These are phyloP conservation scores for Thelonectria blattea DNA, from an alignment of 2,329 filamentous ascomycete species.

Conservation along the genomic window DNA sequence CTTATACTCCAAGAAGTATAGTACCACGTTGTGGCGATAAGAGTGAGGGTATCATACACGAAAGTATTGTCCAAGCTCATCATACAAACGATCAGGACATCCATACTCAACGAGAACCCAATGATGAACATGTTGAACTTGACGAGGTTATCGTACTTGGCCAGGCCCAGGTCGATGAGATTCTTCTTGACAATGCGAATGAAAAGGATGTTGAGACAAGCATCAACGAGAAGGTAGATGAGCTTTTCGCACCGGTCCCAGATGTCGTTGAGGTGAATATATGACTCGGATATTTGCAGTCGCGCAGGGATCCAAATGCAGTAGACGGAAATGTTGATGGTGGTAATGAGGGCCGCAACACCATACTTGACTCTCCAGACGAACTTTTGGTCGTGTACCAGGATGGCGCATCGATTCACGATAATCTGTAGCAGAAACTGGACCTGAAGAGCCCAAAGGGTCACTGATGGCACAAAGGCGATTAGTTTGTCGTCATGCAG, in stretches of 20 bases:
- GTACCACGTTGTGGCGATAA: background rate
- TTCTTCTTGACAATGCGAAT: constrained; percentile 48
- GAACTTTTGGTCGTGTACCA: constrained; percentile 12
- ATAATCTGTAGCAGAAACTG: constrained; percentile 25
- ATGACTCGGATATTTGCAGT: constrained; percentile 45
- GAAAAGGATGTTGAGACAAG: constrained; percentile 52
- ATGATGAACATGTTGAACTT: constrained; percentile 40
- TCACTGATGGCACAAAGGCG: background rate
- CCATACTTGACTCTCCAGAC: constrained; percentile 16
- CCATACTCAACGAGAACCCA: constrained; percentile 37
- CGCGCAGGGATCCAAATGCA: constrained; percentile 56
- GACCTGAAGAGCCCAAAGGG: constrained; percentile 19
- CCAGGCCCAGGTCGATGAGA: constrained; percentile 52
- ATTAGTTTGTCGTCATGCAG: background rate
- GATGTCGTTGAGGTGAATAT: constrained; percentile 49
- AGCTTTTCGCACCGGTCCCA: constrained; percentile 57
- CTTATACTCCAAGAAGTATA: background rate
- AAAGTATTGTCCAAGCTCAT: constrained; percentile 38
- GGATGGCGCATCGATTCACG: constrained; percentile 24
- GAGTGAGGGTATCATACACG: constrained; percentile 28
- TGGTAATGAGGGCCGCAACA: constrained; percentile 44
- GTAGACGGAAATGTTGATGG: constrained; percentile 55
- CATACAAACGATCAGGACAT: constrained; percentile 37
- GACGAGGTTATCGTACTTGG: constrained; percentile 43
- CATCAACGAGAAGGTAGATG: constrained; percentile 52